These are phyloP conservation scores for Cystobasidium slooffiae DNA, from an alignment of 1,284 basidiomycete genomes.

Conservation along the genomic window DNA sequence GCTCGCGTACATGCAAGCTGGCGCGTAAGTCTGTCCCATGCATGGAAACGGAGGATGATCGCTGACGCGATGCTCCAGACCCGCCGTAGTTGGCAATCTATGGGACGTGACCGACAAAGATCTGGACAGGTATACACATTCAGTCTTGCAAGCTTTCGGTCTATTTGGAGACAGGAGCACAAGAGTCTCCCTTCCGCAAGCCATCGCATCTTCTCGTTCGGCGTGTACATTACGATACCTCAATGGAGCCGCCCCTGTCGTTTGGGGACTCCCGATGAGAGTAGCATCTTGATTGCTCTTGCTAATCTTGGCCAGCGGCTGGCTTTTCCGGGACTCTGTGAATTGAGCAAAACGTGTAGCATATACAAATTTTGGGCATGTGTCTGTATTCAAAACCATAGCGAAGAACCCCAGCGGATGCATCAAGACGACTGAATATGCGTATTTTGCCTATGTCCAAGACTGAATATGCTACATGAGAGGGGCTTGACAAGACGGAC, in stretches of 20 bases:
- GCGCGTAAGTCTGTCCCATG: constrained; percentile 70
- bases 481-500: constrained; percentile 35
- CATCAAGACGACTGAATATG: too few species aligned
- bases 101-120: constrained; percentile 99
- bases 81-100: constrained; percentile 87
- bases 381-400: not conserved
- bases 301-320: too few species aligned
- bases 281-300: not conserved
- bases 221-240: constrained; percentile 87
- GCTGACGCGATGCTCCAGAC: constrained; percentile 62
- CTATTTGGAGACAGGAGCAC: constrained; percentile 10
- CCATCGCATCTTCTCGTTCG: constrained; percentile 76
- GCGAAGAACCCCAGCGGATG: too few species aligned
- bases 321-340: too few species aligned
- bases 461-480: constrained; percentile 37
- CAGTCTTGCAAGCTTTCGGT: constrained; percentile 76
- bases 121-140: constrained; percentile 86
- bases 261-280: constrained; percentile 82
- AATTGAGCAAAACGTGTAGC: constrained; percentile 8
- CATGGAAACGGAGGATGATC: not conserved
- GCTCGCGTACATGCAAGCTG: constrained; percentile 91
- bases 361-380: not conserved
- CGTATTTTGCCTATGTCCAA: not conserved
- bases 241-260: constrained; percentile 92
- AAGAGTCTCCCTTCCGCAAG: constrained; percentile 63